phyloP scores from a whole-genome alignment of 164 flowering plant species.

The Aristolochia contorta region DNA sequence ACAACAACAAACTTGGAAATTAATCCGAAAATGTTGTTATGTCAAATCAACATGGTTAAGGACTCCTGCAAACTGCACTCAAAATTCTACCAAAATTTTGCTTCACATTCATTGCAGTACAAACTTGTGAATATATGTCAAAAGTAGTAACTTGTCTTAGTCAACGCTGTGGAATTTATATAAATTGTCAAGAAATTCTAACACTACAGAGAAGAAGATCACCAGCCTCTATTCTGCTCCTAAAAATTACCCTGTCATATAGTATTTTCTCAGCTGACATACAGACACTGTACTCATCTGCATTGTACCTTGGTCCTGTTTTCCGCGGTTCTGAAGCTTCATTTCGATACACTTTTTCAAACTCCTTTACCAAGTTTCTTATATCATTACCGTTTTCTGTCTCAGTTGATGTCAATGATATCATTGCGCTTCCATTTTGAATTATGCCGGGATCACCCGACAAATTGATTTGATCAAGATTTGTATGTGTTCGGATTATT shows the following conservation, averaged over 20 bases:
- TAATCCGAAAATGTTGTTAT: no score
- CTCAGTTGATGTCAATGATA: slow-evolving; percentile 25
- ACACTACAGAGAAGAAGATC: slow-evolving; percentile 46
- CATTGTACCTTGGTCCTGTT: slow-evolving; percentile 17
- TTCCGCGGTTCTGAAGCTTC: slow-evolving; percentile 8
- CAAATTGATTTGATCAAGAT: slow-evolving; percentile 3
- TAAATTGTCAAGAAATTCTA: slow-evolving; percentile 14
- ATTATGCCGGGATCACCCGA: slow-evolving; percentile 1
- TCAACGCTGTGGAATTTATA: background rate
- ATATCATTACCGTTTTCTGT: slow-evolving; percentile 22
- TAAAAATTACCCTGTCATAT: slow-evolving; percentile 37
- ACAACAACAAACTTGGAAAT: no score
- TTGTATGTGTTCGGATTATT: background rate
- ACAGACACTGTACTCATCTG: slow-evolving; percentile 22
- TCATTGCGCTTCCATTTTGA: slow-evolving; percentile 16
- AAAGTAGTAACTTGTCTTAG: background rate
- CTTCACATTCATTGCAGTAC: no score
- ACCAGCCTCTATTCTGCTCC: slow-evolving; percentile 52
- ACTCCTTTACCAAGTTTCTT: slow-evolving; percentile 29
- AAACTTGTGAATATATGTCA: no score
- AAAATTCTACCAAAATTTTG: no score
- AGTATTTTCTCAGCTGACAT: slow-evolving; percentile 28
- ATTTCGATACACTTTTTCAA: slow-evolving; percentile 22
- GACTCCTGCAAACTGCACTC: no score
- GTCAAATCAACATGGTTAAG: no score